These are phyloP conservation scores for Volvox africanus DNA, from an alignment of 139 green algal genomes.

Conservation along the genomic window DNA sequence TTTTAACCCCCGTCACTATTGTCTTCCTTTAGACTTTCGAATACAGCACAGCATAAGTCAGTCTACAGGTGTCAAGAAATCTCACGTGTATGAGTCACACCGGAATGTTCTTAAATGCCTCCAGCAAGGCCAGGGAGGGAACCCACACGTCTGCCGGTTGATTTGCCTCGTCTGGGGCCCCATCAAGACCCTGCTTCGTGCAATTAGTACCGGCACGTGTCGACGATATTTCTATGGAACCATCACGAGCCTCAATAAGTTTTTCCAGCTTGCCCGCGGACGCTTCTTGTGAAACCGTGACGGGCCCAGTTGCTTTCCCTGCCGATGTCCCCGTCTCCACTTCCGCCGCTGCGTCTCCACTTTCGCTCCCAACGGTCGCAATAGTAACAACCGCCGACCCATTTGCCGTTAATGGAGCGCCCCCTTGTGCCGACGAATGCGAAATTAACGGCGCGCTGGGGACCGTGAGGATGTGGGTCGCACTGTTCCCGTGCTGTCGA, in stretches of 20 bases:
- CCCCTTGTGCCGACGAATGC: neutral
- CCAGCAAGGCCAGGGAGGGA: neutral
- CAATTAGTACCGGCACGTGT: neutral
- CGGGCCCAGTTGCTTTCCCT: neutral
- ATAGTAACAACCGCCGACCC: no score
- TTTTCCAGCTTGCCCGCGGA: neutral
- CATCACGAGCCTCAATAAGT: no score
- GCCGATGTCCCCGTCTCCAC: neutral
- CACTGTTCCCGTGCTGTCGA: neutral
- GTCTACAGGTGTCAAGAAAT: no score
- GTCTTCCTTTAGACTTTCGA: no score
- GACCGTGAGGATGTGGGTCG: neutral
- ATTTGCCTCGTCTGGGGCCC: neutral
- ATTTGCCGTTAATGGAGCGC: no score
- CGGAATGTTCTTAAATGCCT: constrained; percentile 25
- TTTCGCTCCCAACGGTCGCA: neutral
- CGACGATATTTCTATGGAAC: neutral
- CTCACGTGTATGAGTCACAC: neutral
- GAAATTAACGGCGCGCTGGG: neutral
- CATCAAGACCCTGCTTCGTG: neutral
- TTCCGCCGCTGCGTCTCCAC: neutral
- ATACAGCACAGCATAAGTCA: no score
- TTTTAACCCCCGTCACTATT: no score
- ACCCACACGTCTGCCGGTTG: constrained; percentile 16
- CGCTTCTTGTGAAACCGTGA: no score